Base-by-base conservation (phyloP, 176 grass and related monocot genomes). In the Raddia distichophylla region DNA sequence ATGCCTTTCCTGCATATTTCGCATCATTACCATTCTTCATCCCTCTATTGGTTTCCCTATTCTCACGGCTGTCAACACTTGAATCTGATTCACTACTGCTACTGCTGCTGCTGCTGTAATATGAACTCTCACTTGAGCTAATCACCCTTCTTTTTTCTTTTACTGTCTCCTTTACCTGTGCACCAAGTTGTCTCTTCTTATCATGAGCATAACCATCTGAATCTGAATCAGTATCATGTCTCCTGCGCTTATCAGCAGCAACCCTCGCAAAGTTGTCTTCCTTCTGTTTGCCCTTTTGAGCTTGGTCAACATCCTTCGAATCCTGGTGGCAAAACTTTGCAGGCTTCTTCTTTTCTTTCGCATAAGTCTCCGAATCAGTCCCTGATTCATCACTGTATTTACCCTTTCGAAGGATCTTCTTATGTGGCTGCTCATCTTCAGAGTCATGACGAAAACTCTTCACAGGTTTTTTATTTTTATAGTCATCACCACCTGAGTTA, bases 61-160 rank as follows among this genome's bases (percentile, higher is more conserved):
- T 80, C 73, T 88, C 88, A 67, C 55, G 74, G 64, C 82, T 89
- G 16, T 88, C 86, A 84, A 60, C 72, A 66, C 84, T 88, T 48
- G 47, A 56, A 73, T 83, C 71, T 20, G 94, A 82, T 58, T 87
- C 89, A 77, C 86, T 91, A 27, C 58, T 73, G 66, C 71, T 27
- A 1, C 27, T 27, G 27, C 27, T 83, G 63, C 83, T 87, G 70
- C 84, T 90, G 46, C 79, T 90, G 46, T 75, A 95, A 80, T 84
- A 80, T 86, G 90, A 90, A 76, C 87, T 95, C 32, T 93, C 82
- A 37, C 90, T 95, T 77, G 88, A 89, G 64, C 76, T 84, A 70
- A 60, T 42, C 20, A 57, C 15, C 42, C 10, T 86, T 71, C 69
- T 71, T 70, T 82, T 73, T 17, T 42, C 71, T 64, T 73, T 65